These are phyloP conservation scores for Kernera saxatilis DNA, from an alignment of 345 rosid species.

Conservation along the genomic window DNA sequence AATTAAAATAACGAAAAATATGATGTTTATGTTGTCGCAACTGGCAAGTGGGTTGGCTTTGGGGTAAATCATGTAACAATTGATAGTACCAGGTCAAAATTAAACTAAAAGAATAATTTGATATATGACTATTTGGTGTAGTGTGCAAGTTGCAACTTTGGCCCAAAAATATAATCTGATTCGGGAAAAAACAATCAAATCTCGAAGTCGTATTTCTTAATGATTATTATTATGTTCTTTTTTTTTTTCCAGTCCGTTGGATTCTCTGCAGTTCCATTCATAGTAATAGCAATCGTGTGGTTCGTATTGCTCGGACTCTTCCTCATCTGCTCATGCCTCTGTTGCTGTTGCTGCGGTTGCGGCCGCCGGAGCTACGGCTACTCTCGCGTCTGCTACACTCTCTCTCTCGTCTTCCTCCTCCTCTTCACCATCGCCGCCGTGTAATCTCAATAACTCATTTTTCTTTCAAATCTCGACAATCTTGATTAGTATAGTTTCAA, in stretches of 20 bases:
- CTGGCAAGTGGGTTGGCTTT: no score
- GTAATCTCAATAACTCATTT: slow-evolving; percentile 15
- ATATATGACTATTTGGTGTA: no score
- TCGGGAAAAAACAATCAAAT: no score
- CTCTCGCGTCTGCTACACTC: slow-evolving; percentile 35
- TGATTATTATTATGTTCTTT: background rate
- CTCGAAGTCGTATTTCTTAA: no score
- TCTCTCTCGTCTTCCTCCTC: slow-evolving; percentile 40
- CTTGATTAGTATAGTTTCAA: background rate
- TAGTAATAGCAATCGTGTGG: slow-evolving; percentile 40
- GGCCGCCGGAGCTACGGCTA: slow-evolving; percentile 35
- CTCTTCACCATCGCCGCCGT: slow-evolving; percentile 45
- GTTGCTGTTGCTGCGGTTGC: slow-evolving; percentile 38
- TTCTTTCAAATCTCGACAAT: background rate
- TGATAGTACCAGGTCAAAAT: background rate
- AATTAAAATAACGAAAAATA: background rate
- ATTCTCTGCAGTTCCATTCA: slow-evolving; percentile 45
- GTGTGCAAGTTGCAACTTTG: no score
- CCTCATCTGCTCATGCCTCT: slow-evolving; percentile 30
- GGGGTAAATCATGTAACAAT: background rate
- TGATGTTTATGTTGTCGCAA: no score
- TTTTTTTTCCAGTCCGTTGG: slow-evolving; percentile 44
- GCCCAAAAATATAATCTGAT: no score
- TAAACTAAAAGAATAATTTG: no score
- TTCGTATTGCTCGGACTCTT: slow-evolving; percentile 40